Base-by-base conservation (phyloP, 202 grass and related monocot species). In the Digitaria exilis region DNA sequence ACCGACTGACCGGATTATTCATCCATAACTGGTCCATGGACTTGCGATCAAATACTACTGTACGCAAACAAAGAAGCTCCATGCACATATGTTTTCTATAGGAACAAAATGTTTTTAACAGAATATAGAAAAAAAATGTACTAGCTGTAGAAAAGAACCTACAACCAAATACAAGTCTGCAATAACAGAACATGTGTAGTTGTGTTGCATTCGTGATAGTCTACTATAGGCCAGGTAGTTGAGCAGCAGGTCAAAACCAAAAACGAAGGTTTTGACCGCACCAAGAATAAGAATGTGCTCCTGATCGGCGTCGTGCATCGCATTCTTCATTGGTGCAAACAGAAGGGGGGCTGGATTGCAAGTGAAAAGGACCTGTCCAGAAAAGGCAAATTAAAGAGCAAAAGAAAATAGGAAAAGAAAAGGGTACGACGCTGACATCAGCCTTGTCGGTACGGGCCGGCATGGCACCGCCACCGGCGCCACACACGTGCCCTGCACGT, bases 401-500 rank as follows among this genome's bases (percentile, higher is more conserved):
- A 79, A 64, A 86, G 31, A 66, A 69, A 64, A 54, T 3, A 28
- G n/a, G 5, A 60, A 60, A 41, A 68, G 22, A 61, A 35, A 52
- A 17, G 14, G 12, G 14, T 8, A 2, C 30, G 28, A 0, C 7
- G 45, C 2, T 88, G 91, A 94, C 88, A 82, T 88, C 78, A 94
- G 31, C 71, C 43, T 7, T 29, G 41, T 12, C 39, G 65, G 59
- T n/a, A 14, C 8, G 25, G 7, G 8, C 28, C 58, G 72, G 19
- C 44, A n/a, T 25, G 60, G 60, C 60, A 63, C 58, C 69, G 83
- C 39, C n/a, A n/a, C n/a, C n/a, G n/a, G n/a, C n/a, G n/a, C n/a
- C 44, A 13, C 63, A 80, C 88, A 88, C 88, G 82, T 90, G 88
- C 70, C 4, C 0, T 5, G 79, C 85, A 88, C 85, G 86, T 86